phyloP scores from a whole-genome alignment of 371 early-diverging fungal species.

The Mortierella sp. region DNA sequence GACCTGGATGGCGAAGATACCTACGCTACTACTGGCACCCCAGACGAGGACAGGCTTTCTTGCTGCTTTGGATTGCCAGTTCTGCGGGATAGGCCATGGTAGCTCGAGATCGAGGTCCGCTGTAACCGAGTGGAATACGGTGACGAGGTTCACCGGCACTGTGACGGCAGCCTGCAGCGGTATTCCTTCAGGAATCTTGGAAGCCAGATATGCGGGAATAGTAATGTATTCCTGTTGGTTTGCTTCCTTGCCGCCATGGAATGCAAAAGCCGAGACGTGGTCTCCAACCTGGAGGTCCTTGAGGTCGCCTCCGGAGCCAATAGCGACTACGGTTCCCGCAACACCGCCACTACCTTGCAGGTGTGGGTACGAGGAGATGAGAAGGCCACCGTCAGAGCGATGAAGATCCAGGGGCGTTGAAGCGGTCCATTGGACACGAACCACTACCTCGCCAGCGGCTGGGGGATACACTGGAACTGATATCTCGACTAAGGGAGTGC shows the following conservation, averaged over 20 bases:
- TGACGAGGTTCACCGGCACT: constrained; percentile 29
- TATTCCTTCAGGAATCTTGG: constrained; percentile 24
- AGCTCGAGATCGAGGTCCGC: constrained; percentile 27
- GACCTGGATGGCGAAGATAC: constrained; percentile 33
- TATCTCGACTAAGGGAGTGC: constrained; percentile 19
- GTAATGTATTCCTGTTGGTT: constrained; percentile 26
- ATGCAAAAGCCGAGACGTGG: constrained; percentile 22
- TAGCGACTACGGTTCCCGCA: constrained; percentile 21
- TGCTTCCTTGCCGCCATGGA: constrained; percentile 24
- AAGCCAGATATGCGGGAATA: constrained; percentile 29
- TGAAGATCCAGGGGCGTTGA: constrained; percentile 25
- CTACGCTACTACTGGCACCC: constrained; percentile 32
- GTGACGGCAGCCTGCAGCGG: constrained; percentile 25
- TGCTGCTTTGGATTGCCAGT: constrained; percentile 18
- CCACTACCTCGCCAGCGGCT: constrained; percentile 22
- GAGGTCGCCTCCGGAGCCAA: constrained; percentile 23
- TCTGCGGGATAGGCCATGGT: constrained; percentile 30
- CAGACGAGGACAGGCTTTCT: constrained; percentile 23
- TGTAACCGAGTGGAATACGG: constrained; percentile 26
- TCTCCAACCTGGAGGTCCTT: constrained; percentile 26
- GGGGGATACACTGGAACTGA: constrained; percentile 23
- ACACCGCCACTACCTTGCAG: constrained; percentile 21
- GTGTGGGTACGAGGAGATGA: constrained; percentile 19
- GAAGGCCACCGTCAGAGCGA: constrained; percentile 27
- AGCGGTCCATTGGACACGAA: constrained; percentile 24